Conservation (phyloP, 1,139 yeast genomes). For the Pichia sp. region DNA sequence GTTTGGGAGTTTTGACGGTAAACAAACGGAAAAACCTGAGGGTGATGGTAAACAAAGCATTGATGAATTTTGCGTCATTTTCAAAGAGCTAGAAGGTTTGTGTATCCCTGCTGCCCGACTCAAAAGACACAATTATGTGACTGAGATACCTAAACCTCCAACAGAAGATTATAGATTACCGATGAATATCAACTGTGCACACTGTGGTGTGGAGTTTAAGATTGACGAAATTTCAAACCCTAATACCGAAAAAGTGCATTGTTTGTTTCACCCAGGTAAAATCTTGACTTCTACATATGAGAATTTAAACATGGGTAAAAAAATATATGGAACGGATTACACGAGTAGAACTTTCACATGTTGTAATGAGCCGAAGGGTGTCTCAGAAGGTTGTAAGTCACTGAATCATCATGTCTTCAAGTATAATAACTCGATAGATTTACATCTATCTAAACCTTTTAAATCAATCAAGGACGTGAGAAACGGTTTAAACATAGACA, state of each 20-base stretch:
- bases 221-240: conserved; percentile 14
- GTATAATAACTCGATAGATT: conserved; percentile 41
- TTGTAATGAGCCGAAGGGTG: conserved; percentile 55
- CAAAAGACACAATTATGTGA: conserved; percentile 17
- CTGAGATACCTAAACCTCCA: conserved; percentile 17
- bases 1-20: conserved; percentile 22
- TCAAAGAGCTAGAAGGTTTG: conserved; percentile 11
- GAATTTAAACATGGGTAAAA: conserved; percentile 20
- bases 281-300: conserved; percentile 31
- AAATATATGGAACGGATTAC: conserved; percentile 26
- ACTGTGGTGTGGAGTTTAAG: conserved; percentile 46
- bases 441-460: conserved; percentile 53
- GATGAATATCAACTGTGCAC: conserved; percentile 31
- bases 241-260: conserved; percentile 21
- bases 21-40: conserved; percentile 9
- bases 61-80: background rate
- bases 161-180: conserved; percentile 4
- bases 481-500: conserved; percentile 7
- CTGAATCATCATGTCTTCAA: conserved; percentile 65
- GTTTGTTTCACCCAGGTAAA: conserved; percentile 32
- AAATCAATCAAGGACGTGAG: conserved; percentile 27
- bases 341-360: conserved; percentile 48
- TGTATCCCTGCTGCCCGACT: conserved; percentile 17
- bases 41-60: conserved; percentile 3
- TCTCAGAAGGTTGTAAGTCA: conserved; percentile 48